Evolutionary conservation across 768 basidiomycete species (phyloP).

Genomic region (Lentinula edodes): DNA sequence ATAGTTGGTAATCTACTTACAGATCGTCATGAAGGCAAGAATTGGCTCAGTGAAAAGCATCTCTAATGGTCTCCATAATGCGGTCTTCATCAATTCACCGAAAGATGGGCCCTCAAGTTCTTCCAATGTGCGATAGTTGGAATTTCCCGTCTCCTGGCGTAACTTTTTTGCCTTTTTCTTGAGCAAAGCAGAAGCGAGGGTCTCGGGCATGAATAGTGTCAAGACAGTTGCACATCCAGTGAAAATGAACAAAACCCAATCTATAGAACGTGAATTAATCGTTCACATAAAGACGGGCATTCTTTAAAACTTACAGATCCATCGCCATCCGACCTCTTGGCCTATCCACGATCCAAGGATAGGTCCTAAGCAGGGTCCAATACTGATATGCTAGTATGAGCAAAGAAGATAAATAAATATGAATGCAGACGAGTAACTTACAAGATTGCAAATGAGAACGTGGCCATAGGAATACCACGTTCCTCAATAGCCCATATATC

Average conservation of each 20-base stretch:
- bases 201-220: conserved; percentile 44
- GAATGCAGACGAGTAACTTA: conserved; percentile 11
- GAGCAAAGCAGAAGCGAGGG: conserved; percentile 42
- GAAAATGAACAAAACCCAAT: conserved; percentile 43
- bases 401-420: neutral
- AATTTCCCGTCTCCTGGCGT: conserved; percentile 32
- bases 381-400: conserved; percentile 14
- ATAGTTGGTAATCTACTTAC: conserved; percentile 14
- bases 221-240: conserved; percentile 28
- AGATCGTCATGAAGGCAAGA: conserved; percentile 36
- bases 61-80: conserved; percentile 31
- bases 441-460: conserved; percentile 45
- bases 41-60: conserved; percentile 43
- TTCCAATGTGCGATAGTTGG: conserved; percentile 27
- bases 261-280: conserved; percentile 8
- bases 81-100: conserved; percentile 27
- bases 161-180: conserved; percentile 33
- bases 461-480: conserved; percentile 41
- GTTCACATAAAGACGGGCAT: neutral
- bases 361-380: conserved; percentile 45
- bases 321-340: conserved; percentile 38
- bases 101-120: conserved; percentile 32
- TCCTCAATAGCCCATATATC: conserved; percentile 37
- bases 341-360: conserved; percentile 45
- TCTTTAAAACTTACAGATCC: conserved; percentile 28